phyloP scores from a whole-genome alignment of 1,284 basidiomycete species.

The Ganoderma sinense region DNA sequence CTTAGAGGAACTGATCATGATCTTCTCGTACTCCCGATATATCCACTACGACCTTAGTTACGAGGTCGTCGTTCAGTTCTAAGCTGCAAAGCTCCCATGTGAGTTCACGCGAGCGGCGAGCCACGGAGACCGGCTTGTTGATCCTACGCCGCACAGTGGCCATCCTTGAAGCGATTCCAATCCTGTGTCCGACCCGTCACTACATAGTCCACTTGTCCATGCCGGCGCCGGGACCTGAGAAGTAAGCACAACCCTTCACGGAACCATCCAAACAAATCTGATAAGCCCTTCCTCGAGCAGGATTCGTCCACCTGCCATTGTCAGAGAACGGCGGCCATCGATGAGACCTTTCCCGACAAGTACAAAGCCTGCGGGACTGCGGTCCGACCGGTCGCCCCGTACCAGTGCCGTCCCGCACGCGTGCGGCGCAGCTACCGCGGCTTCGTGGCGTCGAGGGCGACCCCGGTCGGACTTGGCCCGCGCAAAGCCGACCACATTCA shows the following conservation, averaged over 20 bases:
- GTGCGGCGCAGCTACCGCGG: constrained; percentile 1
- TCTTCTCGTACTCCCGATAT: neutral
- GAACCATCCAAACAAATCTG: constrained; percentile 2
- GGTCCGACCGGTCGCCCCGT: constrained; percentile 2
- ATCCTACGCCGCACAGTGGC: neutral
- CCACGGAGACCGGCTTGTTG: neutral
- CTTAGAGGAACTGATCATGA: too few relatives aligned
- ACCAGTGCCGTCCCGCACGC: neutral
- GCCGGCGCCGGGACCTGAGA: neutral
- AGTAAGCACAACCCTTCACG: neutral
- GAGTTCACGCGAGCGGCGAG: neutral
- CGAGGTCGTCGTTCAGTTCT: neutral
- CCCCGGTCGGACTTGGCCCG: neutral
- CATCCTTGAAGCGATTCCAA: neutral
- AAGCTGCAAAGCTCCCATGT: neutral
- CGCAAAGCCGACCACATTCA: neutral
- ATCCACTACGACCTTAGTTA: neutral
- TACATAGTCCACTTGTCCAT: neutral
- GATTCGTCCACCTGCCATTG: neutral
- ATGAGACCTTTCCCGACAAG: neutral
- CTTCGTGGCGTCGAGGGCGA: neutral
- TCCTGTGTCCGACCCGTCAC: neutral
- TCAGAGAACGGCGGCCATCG: neutral
- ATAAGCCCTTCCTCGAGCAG: neutral
- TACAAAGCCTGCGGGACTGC: constrained; percentile 5